These are phyloP conservation scores for Pseudozyma hubeiensis DNA, from an alignment of 1,284 basidiomycete species.

Conservation along the genomic window DNA sequence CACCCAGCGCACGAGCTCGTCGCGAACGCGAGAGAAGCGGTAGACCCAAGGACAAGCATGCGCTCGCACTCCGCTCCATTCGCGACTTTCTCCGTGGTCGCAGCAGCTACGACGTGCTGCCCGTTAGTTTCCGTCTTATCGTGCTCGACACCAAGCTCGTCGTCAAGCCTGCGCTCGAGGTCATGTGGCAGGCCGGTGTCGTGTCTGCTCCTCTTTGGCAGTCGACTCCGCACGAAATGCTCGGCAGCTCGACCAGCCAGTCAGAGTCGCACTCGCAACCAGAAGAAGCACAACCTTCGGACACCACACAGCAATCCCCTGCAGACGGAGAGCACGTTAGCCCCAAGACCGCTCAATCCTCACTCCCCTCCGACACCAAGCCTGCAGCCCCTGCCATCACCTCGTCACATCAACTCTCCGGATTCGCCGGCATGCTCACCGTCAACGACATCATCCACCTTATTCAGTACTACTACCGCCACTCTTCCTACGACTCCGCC, in stretches of 20 bases:
- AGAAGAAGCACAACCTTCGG: not conserved
- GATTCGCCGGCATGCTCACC: constrained; percentile 67
- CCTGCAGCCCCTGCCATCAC: not conserved
- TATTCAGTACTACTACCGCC: constrained; percentile 66
- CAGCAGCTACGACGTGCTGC: constrained; percentile 93
- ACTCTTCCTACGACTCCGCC: constrained; percentile 80
- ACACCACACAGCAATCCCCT: not conserved
- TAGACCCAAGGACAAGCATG: constrained; percentile 52
- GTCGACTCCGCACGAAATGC: constrained; percentile 52
- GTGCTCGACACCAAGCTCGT: constrained; percentile 79
- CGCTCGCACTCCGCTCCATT: constrained; percentile 78
- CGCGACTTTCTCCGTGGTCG: constrained; percentile 84
- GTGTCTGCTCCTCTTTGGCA: constrained; percentile 95
- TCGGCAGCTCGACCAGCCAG: constrained; percentile 14
- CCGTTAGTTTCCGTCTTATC: constrained; percentile 94
- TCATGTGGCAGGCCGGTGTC: constrained; percentile 73
- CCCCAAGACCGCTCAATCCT: constrained; percentile 7
- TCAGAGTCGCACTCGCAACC: constrained; percentile 2
- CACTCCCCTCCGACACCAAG: not conserved
- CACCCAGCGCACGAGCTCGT: constrained; percentile 16
- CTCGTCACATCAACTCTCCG: constrained; percentile 47
- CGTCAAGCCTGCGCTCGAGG: constrained; percentile 65
- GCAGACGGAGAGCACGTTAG: constrained; percentile 13
- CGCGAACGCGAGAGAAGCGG: constrained; percentile 37
- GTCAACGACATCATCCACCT: constrained; percentile 68